Conservation (phyloP, 148 eudicot species). For the Rhododendron williamsianum region DNA sequence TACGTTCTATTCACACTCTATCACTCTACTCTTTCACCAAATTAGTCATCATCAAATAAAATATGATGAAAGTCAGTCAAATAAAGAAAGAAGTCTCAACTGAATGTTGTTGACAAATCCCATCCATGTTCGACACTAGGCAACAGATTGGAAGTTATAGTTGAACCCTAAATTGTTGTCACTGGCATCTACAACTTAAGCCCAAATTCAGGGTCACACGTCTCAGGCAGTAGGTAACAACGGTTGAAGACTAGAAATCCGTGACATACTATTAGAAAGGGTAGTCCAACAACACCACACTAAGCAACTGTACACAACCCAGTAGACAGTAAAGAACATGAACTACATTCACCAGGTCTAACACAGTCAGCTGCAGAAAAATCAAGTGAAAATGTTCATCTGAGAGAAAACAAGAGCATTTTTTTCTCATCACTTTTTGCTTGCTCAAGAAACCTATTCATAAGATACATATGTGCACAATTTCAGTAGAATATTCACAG, state of each 20-base stretch:
- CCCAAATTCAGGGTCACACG: not conserved
- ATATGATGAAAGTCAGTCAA: not conserved
- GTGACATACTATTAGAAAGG: not conserved
- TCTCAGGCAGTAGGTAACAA: not conserved
- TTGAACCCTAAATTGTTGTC: not conserved
- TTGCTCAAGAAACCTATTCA: not conserved
- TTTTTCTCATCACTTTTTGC: no score
- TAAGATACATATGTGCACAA: not conserved
- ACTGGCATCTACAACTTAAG: not conserved
- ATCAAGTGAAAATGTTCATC: not conserved
- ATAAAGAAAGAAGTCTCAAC: not conserved
- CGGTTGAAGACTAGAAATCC: not conserved
- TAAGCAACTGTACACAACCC: not conserved
- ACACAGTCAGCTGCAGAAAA: not conserved
- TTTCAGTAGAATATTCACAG: not conserved
- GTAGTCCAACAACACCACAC: not conserved
- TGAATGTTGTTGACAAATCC: not conserved
- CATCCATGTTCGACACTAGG: not conserved
- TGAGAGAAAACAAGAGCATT: not conserved
- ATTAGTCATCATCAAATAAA: not conserved
- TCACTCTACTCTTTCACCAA: not conserved
- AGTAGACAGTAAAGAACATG: not conserved
- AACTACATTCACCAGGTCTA: not conserved
- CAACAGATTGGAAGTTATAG: not conserved
- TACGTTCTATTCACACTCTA: not conserved